Base-by-base conservation (phyloP, 352 stramenopile genomes). In the Saprolegnia diclina region DNA sequence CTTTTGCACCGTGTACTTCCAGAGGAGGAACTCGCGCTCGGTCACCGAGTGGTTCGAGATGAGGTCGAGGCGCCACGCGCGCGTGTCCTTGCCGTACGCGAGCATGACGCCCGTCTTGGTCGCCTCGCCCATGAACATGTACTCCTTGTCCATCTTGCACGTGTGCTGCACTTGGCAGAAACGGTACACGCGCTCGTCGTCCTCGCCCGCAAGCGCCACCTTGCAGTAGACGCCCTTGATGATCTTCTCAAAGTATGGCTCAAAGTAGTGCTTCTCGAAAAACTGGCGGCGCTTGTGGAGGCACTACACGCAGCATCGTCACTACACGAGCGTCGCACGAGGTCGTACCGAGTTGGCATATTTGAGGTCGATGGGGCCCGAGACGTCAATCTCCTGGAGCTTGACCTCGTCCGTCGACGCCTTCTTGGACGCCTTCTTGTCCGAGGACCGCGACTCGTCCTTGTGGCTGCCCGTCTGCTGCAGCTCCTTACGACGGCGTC, bases 211-310 rank as follows among this genome's bases (percentile, higher is more conserved):
- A 32, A 94, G 88, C 26, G 83, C 83, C 14, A 92, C 74, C 26
- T 80, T 80, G 22, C 91, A 83, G 65, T 90, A 92, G 45, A 89
- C 74, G 19, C 86, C 86, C 38, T 80, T 79, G 29, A 94, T 83
- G 11, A 94, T 72, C 71, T 88, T 84, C 46, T 88, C 73, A 56
- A 94, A 94, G 68, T 79, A 94, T 9, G 86, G 86, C 77, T 94
- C 86, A 65, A 92, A 94, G 56, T 87, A 94, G 69, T 92, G 72
- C 70, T 94, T 91, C 45, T 94, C 86, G 61, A 94, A 92, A 56
- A 89, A 94, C 26, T 73, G 68, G 32, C 86, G 76, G 56, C 85
- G 80, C 69, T 84, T 83, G 5, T 91, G 76, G 62, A 94, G 73
- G 69, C 92, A 94, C 71, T 87, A 61, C 29, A 14, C 10, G 14